Evolutionary conservation across 2,329 filamentous ascomycete genomes (phyloP), one percentile per base, ranked within the genome.

Genomic region (Amesomyces nigricolor): DNA sequence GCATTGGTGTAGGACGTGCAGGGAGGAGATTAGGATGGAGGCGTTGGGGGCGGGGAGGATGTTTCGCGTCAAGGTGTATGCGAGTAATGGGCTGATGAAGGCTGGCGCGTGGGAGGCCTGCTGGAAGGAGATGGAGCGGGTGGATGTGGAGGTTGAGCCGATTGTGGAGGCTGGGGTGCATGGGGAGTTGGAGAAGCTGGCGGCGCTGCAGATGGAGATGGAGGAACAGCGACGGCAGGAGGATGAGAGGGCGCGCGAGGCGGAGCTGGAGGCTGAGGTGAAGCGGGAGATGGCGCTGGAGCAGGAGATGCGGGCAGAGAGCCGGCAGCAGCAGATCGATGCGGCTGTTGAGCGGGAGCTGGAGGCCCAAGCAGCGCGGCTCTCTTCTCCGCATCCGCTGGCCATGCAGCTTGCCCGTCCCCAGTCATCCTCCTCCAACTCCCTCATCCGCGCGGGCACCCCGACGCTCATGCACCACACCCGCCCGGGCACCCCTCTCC

Each of bases 101-200:
- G 86, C 89, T 5, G 90, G 90, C 0, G 92, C 94, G 0, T 99
- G 94, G 94, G 82, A 83, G 4, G 91, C 91, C 2, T 92, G 89
- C 56, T 99, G 92, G 92, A 88, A 83, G 63, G 92, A 97, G 71
- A 99, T 99, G 94, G 94, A 99, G 72, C 82, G 92, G n/a, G 89
- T 97, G 0, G 94, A 99, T 66, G 89, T 95, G 1, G 92, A 97
- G 70, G 82, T 99, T 51, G 83, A 88, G 64, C 88, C 94, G 3
- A 81, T 86, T 65, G 78, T 91, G 10, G 80, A 83, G 16, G 69
- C 80, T 0, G 71, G 75, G 1, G 67, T 86, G 11, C 78, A 83
- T 52, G 77, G 78, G 16, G 81, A 83, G 61, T 72, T 91, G 17
- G 80, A 84, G 56, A 73, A 72, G n/a, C 70, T 85, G 8, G 75